Base-by-base conservation (phyloP, 768 basidiomycete species). In the Trametes cingulata region DNA sequence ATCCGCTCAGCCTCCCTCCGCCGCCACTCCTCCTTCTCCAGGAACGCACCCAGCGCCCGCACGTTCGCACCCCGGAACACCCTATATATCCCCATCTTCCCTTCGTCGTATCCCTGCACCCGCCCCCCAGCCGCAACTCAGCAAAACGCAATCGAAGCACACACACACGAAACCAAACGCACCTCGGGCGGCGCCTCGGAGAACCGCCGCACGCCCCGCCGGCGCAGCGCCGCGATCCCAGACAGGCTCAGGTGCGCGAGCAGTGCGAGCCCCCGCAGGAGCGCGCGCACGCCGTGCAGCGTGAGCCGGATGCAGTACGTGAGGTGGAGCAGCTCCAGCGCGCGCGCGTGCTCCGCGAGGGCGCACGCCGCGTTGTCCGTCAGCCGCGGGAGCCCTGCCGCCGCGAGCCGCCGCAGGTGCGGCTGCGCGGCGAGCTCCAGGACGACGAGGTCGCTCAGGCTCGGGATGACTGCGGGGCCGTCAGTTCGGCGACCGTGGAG, bases 291-390 rank as follows among this genome's bases (percentile, higher is more conserved):
- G 9, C 91, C 90, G 42, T 86, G 82, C 39, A 95, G 81, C 25
- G 89, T 85, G 55, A 98, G 75, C 56, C 85, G 81, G 66, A 88
- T 87, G 75, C 95, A 98, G 70, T 93, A 92, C 27, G 91, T 90
- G 37, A 98, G 74, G 68, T 97, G 89, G 48, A 96, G 79, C 24
- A 92, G 84, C 68, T 94, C 91, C 65, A 97, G 77, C 35, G 78
- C 78, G 29, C 69, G 76, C 36, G 79, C 83, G 73, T 92, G 85
- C 66, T 92, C 90, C 14, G 87, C 90, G 9, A 96, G 81, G 22
- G 88, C 80, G 73, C 85, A 86, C 47, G 95, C 76, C 6, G 87
- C 90, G 67, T 90, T 85, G 74, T 95, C 94, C 15, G 94, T 96
- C 62, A 96, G 72, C 67, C 87, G 88, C 39, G 85, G 83, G 4